Conservation (phyloP, 2,329 filamentous ascomycete genomes). For the Fusarium neocosmosporiellum region DNA sequence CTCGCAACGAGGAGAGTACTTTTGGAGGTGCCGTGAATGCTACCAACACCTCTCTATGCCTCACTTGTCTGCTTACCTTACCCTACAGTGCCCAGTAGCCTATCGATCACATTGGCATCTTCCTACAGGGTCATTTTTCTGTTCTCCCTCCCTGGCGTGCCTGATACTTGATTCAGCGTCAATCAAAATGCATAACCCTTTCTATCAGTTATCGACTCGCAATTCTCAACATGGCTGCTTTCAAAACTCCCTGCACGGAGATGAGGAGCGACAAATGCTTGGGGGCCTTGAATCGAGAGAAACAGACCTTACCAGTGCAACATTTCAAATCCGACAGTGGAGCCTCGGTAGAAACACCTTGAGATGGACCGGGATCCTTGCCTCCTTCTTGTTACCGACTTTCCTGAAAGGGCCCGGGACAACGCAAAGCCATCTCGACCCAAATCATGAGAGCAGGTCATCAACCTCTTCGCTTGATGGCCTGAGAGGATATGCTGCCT, state of each 20-base stretch:
- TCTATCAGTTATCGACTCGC: neutral
- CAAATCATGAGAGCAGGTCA: no score
- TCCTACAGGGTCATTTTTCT: neutral
- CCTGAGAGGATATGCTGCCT: no score
- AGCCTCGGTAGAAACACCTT: neutral
- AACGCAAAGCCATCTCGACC: no score
- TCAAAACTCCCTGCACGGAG: neutral
- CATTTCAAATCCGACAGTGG: neutral
- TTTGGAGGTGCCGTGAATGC: no score
- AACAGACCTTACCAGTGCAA: neutral
- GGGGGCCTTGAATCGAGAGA: neutral
- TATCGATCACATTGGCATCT: neutral
- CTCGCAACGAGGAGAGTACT: neutral
- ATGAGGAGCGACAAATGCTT: neutral
- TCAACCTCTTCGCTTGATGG: no score
- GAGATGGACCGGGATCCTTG: neutral
- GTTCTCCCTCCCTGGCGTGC: neutral
- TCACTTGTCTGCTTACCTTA: neutral
- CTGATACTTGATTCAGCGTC: neutral
- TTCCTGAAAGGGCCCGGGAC: no score
- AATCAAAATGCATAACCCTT: conserved; percentile 1
- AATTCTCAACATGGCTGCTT: neutral
- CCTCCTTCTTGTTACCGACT: neutral
- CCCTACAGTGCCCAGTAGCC: neutral
- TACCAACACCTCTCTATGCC: neutral